phyloP scores from a whole-genome alignment of 495 filamentous ascomycete species.

The Daldinia childiae region DNA sequence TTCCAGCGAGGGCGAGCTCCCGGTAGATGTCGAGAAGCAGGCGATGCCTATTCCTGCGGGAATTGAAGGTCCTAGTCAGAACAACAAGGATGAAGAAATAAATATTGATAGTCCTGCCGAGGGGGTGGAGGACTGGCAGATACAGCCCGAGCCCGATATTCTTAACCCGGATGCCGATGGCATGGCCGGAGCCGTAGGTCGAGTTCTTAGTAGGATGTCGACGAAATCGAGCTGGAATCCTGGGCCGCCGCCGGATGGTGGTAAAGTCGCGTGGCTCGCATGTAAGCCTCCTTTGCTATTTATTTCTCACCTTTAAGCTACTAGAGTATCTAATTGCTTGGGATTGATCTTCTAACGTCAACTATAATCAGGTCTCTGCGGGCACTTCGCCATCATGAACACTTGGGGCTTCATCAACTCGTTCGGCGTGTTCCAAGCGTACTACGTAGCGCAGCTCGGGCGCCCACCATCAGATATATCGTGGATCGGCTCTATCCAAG shows the following conservation, averaged over 20 bases:
- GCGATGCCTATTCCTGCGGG: not conserved
- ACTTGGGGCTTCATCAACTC: conserved; percentile 68
- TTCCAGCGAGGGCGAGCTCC: conserved; percentile 41
- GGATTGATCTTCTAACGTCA: not conserved
- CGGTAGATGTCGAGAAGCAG: conserved; percentile 42
- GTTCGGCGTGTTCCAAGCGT: conserved; percentile 83
- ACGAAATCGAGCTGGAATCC: conserved; percentile 56
- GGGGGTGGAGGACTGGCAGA: conserved; percentile 32
- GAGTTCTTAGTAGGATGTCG: conserved; percentile 51
- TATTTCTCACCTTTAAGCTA: too few relatives aligned
- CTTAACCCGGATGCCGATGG: conserved; percentile 41
- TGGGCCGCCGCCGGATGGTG: conserved; percentile 64
- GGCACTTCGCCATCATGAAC: conserved; percentile 58
- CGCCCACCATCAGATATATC: conserved; percentile 72
- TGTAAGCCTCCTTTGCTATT: conserved; percentile 37
- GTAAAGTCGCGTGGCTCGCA: conserved; percentile 58
- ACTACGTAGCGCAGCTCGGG: conserved; percentile 67
- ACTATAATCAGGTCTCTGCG: conserved; percentile 47
- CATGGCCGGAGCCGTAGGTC: conserved; percentile 42
- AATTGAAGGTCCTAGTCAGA: not conserved
- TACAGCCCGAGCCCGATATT: conserved; percentile 36
- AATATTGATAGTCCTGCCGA: conserved; percentile 5
- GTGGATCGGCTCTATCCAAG: conserved; percentile 79
- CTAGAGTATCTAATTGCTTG: too few relatives aligned
- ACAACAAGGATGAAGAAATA: conserved; percentile 15